Conservation (phyloP, 345 rosid genomes). For the Zanthoxylum bungeanum region DNA sequence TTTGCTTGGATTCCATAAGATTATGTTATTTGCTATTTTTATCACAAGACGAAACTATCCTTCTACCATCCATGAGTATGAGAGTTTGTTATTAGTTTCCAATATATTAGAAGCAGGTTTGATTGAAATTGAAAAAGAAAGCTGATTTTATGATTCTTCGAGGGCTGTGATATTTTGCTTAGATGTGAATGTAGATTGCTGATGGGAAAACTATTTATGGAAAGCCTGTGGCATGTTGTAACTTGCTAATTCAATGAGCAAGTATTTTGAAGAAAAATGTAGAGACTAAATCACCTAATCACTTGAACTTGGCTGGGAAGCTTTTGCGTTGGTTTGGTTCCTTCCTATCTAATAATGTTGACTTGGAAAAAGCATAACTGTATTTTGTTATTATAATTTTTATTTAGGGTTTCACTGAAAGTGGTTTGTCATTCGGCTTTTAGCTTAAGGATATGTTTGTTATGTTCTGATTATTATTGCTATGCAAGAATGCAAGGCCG, state of each 20-base stretch:
- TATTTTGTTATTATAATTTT: not conserved
- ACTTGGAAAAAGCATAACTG: not conserved
- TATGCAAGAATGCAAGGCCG: not conserved
- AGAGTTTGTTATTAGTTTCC: not conserved
- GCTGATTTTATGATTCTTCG: not conserved
- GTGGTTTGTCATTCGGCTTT: not conserved
- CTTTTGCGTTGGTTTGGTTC: not conserved
- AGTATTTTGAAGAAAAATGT: not conserved
- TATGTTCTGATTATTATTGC: not conserved
- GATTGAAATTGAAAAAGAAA: not conserved
- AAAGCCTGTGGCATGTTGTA: not conserved
- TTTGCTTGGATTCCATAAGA: not conserved
- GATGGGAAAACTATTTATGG: not conserved
- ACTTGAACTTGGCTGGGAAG: not conserved
- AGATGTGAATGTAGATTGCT: not conserved
- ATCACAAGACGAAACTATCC: not conserved
- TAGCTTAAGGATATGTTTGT: not conserved
- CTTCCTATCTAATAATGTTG: not conserved
- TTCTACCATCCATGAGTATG: too few relatives aligned
- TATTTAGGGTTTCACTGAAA: not conserved
- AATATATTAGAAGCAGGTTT: not conserved
- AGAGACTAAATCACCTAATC: not conserved
- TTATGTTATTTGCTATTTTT: not conserved
- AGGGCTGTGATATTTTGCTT: not conserved
- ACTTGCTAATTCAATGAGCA: not conserved